Evolutionary conservation across 805 yeast genomes (phyloP).

Genomic region (Nadsonia fulvescens): DNA sequence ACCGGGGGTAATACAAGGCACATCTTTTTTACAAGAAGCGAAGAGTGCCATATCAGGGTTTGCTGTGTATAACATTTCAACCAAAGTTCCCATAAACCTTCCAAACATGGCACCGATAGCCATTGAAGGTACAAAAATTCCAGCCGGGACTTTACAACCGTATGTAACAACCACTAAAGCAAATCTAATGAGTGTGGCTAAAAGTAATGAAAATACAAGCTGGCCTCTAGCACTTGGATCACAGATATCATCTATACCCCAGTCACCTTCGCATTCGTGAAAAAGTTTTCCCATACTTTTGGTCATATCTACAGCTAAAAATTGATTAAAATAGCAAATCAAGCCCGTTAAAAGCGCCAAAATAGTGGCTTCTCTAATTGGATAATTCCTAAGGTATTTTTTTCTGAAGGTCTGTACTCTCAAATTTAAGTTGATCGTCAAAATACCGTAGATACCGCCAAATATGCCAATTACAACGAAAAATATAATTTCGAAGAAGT

Average conservation of each 20-base stretch:
- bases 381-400: conserved; percentile 36
- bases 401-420: conserved; percentile 65
- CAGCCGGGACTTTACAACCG: conserved; percentile 75
- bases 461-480: conserved; percentile 66
- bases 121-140: conserved; percentile 93
- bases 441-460: conserved; percentile 81
- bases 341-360: conserved; percentile 55
- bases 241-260: conserved; percentile 21
- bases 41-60: conserved; percentile 22
- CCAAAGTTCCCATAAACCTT: conserved; percentile 60
- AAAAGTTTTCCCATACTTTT: conserved; percentile 82
- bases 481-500: conserved; percentile 57
- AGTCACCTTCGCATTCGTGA: conserved; percentile 51
- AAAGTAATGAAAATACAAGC: conserved; percentile 33
- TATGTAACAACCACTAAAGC: conserved; percentile 65
- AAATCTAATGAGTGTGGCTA: conserved; percentile 61
- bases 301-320: conserved; percentile 78
- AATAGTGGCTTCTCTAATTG: conserved; percentile 52
- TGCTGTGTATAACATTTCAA: conserved; percentile 30
- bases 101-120: conserved; percentile 94
- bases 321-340: conserved; percentile 70
- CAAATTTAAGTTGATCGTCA: conserved; percentile 59
- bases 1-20: conserved; percentile 69
- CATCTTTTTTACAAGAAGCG: conserved; percentile 23
- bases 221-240: conserved; percentile 11